Evolutionary conservation across 352 stramenopile genomes (phyloP).

Genomic region (Blastocystis sp.): DNA sequence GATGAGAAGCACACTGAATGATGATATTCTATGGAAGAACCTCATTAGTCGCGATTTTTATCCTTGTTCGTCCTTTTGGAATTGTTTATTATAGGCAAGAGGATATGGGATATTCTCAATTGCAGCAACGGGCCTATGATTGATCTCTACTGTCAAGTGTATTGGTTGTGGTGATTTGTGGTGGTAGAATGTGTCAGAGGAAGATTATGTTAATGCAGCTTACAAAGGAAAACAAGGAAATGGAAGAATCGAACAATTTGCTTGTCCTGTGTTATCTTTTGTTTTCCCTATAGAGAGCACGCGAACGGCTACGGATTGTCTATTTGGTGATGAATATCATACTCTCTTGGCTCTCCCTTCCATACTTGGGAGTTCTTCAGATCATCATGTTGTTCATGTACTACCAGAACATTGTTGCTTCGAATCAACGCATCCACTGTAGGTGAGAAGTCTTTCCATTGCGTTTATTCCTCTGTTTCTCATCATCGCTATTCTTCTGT

Average conservation of each 20-base stretch:
- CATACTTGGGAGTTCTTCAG: constrained; percentile 38
- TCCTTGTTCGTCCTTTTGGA: not conserved
- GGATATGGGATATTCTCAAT: constrained; percentile 5
- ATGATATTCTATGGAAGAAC: constrained; percentile 32
- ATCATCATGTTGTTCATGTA: constrained; percentile 12
- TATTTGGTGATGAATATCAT: constrained; percentile 44
- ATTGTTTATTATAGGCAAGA: not conserved
- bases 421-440: not conserved
- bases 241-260: not conserved
- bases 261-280: not conserved
- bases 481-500: constrained; percentile 10
- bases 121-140: not conserved
- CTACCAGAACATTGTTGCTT: not conserved
- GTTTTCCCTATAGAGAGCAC: not conserved
- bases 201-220: not conserved
- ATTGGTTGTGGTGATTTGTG: not conserved
- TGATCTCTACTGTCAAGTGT: constrained; percentile 22
- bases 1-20: not conserved
- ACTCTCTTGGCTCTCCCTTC: constrained; percentile 3
- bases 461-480: not conserved
- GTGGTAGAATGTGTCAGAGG: not conserved
- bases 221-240: not conserved
- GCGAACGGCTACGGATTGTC: not conserved
- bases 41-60: constrained; percentile 33
- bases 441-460: constrained; percentile 9